phyloP scores from a whole-genome alignment of 805 yeast species.

The Debaryomyces castellii region DNA sequence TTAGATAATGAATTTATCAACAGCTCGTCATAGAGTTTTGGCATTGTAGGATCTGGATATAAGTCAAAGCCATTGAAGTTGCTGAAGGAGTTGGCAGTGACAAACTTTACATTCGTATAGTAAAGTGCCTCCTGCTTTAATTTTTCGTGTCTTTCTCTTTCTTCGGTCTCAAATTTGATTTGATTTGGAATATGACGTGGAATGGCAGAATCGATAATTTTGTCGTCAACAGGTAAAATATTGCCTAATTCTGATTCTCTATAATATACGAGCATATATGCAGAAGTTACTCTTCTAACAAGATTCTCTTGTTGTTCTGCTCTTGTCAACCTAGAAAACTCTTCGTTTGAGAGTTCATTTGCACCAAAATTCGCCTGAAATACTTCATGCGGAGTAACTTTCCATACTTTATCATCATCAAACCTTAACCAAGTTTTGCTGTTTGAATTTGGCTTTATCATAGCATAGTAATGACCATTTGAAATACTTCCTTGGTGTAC shows the following conservation, averaged over 20 bases:
- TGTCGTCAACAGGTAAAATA: slow-evolving; percentile 60
- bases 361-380: slow-evolving; percentile 93
- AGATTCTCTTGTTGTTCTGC: slow-evolving; percentile 60
- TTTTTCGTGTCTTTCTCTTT: slow-evolving; percentile 51
- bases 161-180: slow-evolving; percentile 61
- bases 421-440: slow-evolving; percentile 79
- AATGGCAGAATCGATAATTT: slow-evolving; percentile 32
- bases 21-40: slow-evolving; percentile 47
- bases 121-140: slow-evolving; percentile 63
- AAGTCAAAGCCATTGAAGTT: slow-evolving; percentile 73
- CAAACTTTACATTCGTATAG: slow-evolving; percentile 51
- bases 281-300: slow-evolving; percentile 83
- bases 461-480: slow-evolving; percentile 94
- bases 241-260: slow-evolving; percentile 58
- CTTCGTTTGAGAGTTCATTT: slow-evolving; percentile 50
- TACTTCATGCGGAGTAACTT: slow-evolving; percentile 80
- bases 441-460: slow-evolving; percentile 74
- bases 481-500: slow-evolving; percentile 96
- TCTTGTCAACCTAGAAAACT: slow-evolving; percentile 52
- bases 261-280: slow-evolving; percentile 94
- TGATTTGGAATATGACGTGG: slow-evolving; percentile 71
- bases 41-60: slow-evolving; percentile 57
- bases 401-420: slow-evolving; percentile 94
- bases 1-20: slow-evolving; percentile 46
- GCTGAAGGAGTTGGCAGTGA: slow-evolving; percentile 52